Conservation (phyloP, 1,284 basidiomycete species). For the Rhizoctonia solani region DNA sequence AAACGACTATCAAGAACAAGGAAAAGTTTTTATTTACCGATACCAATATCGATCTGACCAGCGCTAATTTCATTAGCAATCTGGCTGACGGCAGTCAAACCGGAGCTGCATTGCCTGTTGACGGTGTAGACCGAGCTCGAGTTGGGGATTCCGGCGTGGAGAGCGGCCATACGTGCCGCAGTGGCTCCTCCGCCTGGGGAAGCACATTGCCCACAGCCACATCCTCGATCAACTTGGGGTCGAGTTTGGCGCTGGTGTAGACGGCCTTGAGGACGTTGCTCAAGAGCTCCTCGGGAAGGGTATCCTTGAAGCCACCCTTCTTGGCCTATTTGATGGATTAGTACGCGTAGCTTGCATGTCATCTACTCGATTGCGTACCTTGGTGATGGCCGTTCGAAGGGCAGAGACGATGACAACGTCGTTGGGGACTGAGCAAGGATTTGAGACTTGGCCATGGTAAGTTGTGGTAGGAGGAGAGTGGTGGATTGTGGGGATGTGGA, state of each 20-base stretch:
- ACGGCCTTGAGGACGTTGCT: constrained; percentile 79
- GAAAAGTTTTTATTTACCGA: constrained; percentile 65
- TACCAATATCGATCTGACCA: constrained; percentile 91
- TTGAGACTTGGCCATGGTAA: constrained; percentile 50
- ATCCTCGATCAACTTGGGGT: constrained; percentile 85
- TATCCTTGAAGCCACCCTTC: constrained; percentile 96
- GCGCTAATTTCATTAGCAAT: constrained; percentile 87
- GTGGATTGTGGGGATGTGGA: too few relatives aligned
- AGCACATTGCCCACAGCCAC: constrained; percentile 93
- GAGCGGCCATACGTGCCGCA: constrained; percentile 91
- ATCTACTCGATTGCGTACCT: too few relatives aligned
- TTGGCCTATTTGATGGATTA: constrained; percentile 56
- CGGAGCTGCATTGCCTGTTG: constrained; percentile 95
- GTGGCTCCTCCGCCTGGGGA: constrained; percentile 89
- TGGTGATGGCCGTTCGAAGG: constrained; percentile 87
- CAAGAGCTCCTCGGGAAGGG: constrained; percentile 87
- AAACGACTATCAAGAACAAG: neutral
- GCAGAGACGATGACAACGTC: constrained; percentile 92
- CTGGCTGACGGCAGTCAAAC: constrained; percentile 85
- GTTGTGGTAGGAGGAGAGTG: neutral
- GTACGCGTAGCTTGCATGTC: too few relatives aligned
- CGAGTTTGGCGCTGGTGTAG: constrained; percentile 66
- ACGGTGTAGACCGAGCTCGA: constrained; percentile 83
- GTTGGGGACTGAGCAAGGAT: constrained; percentile 65
- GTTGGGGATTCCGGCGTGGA: constrained; percentile 90